Evolutionary conservation across 345 rosid genomes (phyloP).

Genomic region (Aquilaria yunnanensis): DNA sequence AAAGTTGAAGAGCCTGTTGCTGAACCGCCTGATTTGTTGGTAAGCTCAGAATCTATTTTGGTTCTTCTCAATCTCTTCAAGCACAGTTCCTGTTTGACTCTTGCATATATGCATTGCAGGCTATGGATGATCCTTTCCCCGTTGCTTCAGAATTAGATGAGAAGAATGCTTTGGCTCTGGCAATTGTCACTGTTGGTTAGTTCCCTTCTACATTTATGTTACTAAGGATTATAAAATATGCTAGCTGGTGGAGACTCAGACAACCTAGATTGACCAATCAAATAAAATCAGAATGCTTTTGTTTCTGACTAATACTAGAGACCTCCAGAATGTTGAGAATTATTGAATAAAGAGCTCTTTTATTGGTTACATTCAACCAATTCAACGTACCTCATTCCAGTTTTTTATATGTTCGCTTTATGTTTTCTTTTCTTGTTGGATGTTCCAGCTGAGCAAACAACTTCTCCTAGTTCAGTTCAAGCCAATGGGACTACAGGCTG

Average conservation of each 20-base stretch:
- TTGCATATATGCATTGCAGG: slow-evolving; percentile 28
- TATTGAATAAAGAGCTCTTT: background rate
- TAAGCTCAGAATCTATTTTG: slow-evolving; percentile 16
- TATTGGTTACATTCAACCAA: background rate
- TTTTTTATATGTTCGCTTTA: background rate
- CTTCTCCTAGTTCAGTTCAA: slow-evolving; percentile 1
- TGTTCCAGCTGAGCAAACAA: background rate
- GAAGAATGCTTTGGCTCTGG: slow-evolving; percentile 89
- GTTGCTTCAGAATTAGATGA: slow-evolving; percentile 65
- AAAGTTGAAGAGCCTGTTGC: slow-evolving; percentile 54
- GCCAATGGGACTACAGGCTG: background rate
- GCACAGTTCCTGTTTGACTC: background rate
- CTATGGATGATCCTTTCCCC: slow-evolving; percentile 71
- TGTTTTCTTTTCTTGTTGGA: slow-evolving; percentile 1
- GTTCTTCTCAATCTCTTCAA: slow-evolving; percentile 4
- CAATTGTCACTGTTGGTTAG: slow-evolving; percentile 87
- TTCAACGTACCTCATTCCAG: background rate
- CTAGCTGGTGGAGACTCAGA: background rate
- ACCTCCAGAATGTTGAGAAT: background rate
- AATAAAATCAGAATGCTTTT: background rate
- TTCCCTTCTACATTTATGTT: background rate
- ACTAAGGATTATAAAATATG: background rate
- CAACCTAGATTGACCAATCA: background rate
- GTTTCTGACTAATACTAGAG: background rate
- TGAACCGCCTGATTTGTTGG: slow-evolving; percentile 83